Evolutionary conservation across 805 yeast genomes (phyloP).

Genomic region (Schwanniomyces occidentalis): DNA sequence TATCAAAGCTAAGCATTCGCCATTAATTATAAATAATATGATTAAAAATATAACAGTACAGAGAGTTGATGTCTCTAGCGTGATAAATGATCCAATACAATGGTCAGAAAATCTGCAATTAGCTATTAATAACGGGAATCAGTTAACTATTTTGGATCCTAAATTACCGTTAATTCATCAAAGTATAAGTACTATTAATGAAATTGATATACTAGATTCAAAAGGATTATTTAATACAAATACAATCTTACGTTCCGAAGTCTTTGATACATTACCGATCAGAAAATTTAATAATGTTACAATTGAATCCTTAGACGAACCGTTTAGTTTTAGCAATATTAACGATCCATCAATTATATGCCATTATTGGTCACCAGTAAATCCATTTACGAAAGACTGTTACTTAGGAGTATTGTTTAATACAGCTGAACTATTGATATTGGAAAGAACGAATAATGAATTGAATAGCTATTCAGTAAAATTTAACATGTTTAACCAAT

Average conservation of each 20-base stretch:
- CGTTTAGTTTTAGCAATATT: conserved; percentile 30
- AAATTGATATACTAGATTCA: conserved; percentile 19
- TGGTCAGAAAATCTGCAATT: conserved; percentile 37
- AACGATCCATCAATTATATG: conserved; percentile 32
- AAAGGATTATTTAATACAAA: conserved; percentile 25
- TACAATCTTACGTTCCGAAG: conserved; percentile 28
- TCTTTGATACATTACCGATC: conserved; percentile 26
- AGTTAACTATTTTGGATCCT: conserved; percentile 38
- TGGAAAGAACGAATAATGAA: conserved; percentile 26
- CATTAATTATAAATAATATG: conserved; percentile 7
- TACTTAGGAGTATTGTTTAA: conserved; percentile 35
- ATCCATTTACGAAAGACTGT: conserved; percentile 24
- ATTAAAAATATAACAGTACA: conserved; percentile 13
- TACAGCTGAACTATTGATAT: conserved; percentile 37
- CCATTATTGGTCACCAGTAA: conserved; percentile 35
- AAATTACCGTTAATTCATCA: conserved; percentile 34
- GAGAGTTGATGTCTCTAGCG: conserved; percentile 14
- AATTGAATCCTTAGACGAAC: conserved; percentile 25
- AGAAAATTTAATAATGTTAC: conserved; percentile 27
- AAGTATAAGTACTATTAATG: conserved; percentile 18
- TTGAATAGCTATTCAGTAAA: conserved; percentile 23
- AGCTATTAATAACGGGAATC: conserved; percentile 34
- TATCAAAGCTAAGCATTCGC: neutral
- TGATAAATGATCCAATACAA: conserved; percentile 27
- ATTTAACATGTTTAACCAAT: conserved; percentile 25